Conservation (phyloP, 1,284 basidiomycete genomes). For the Apiotrichum laibachii region DNA sequence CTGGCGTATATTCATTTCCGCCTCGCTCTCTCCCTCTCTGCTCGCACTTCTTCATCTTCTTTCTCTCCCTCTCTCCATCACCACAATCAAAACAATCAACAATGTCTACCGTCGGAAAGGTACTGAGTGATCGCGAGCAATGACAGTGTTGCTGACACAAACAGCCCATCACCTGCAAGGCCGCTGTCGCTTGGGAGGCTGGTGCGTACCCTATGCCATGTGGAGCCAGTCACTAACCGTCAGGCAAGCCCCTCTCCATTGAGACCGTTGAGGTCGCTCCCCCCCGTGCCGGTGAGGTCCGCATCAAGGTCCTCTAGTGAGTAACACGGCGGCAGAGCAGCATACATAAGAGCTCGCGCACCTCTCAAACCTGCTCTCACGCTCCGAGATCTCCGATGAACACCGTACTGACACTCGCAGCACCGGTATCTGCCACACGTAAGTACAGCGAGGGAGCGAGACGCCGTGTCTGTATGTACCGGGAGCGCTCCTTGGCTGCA, state of each 20-base stretch:
- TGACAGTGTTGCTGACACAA: background rate
- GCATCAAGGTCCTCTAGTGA: constrained; percentile 84
- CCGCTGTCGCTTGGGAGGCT: constrained; percentile 94
- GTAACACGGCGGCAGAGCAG: constrained; percentile 24
- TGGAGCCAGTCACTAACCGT: background rate
- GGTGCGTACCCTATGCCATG: constrained; percentile 51
- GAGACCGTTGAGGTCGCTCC: constrained; percentile 93
- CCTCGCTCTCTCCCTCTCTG: background rate
- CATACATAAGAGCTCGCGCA: background rate
- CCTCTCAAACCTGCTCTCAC: background rate
- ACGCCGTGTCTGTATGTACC: no score
- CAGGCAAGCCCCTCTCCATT: constrained; percentile 71
- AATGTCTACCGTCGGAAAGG: constrained; percentile 21
- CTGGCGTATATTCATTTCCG: background rate
- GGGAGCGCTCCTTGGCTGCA: no score
- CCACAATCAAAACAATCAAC: constrained; percentile 4
- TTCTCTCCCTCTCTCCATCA: background rate
- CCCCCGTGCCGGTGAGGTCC: constrained; percentile 84
- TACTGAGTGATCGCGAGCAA: background rate
- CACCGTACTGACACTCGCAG: constrained; percentile 28
- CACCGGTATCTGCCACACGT: constrained; percentile 91
- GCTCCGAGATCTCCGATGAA: background rate
- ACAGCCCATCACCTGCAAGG: constrained; percentile 80
- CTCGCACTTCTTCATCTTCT: background rate
- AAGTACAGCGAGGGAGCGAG: constrained; percentile 16